Conservation (phyloP, 1,139 yeast genomes). For the Nakaseomyces glabratus region DNA sequence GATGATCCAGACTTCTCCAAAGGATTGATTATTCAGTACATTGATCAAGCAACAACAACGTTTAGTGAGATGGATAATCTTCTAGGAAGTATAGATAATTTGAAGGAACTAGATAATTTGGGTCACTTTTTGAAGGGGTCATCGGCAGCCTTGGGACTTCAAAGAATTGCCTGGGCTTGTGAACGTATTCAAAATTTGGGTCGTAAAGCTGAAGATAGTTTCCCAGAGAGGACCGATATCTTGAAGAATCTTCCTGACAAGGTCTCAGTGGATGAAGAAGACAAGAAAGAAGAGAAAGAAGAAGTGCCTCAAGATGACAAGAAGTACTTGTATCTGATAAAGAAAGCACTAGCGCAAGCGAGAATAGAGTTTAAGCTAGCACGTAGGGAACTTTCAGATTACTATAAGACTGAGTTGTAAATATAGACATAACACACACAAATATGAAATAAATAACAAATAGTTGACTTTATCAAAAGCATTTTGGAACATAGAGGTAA, state of each 20-base stretch:
- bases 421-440: not conserved
- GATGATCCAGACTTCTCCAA: constrained; percentile 74
- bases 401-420: constrained; percentile 45
- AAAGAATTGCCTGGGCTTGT: constrained; percentile 74
- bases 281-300: constrained; percentile 10
- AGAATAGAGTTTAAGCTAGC: constrained; percentile 49
- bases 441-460: too few relatives aligned
- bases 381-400: constrained; percentile 47
- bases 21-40: constrained; percentile 69
- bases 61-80: constrained; percentile 61
- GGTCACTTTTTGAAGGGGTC: constrained; percentile 95
- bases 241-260: constrained; percentile 16
- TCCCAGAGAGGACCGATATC: constrained; percentile 24
- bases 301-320: constrained; percentile 3
- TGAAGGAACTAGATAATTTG: constrained; percentile 56
- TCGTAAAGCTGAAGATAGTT: constrained; percentile 35
- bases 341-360: constrained; percentile 51
- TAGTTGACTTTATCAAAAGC: too few relatives aligned
- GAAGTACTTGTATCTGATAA: constrained; percentile 30
- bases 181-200: constrained; percentile 92
- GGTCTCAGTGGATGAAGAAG: constrained; percentile 12
- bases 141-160: constrained; percentile 87
- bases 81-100: constrained; percentile 35
- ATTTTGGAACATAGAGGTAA: too few relatives aligned
- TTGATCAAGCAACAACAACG: constrained; percentile 80